A percentile compares a stretch with the other conserved stretches of the same genome.
Conservation (phyloP, 345 rosid species). For the Boechera stricta region DNA sequence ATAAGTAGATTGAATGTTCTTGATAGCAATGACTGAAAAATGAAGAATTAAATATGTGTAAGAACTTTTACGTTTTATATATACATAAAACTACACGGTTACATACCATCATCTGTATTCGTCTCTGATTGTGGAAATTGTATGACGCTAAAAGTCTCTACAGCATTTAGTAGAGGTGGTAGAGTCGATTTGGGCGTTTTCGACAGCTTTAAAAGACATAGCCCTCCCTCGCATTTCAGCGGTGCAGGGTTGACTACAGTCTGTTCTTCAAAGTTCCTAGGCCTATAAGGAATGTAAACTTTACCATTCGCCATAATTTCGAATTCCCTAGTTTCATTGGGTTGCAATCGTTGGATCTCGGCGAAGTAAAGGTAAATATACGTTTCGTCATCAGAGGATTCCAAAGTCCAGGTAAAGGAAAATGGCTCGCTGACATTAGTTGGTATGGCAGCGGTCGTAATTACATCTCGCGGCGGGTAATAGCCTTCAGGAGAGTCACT, state of each 20-base stretch:
- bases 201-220: not conserved
- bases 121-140: constrained; percentile 32
- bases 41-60: no score
- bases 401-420: not conserved
- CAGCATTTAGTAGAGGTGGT: constrained; percentile 39
- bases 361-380: constrained; percentile 44
- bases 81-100: not conserved
- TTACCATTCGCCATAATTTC: constrained; percentile 30
- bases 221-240: not conserved
- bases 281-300: no score
- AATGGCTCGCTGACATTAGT: constrained; percentile 29
- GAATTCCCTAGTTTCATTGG: constrained; percentile 38
- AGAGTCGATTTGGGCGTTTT: constrained; percentile 20
- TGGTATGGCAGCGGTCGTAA: constrained; percentile 31
- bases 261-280: not conserved
- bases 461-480: constrained; percentile 31
- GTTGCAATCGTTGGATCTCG: constrained; percentile 22
- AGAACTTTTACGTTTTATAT: no score
- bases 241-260: not conserved
- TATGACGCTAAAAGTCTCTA: constrained; percentile 27
- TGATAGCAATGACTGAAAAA: constrained; percentile 43
- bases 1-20: constrained; percentile 42
- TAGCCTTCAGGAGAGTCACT: not conserved
- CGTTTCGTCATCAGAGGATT: not conserved
- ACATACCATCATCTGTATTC: constrained; percentile 37